Conservation (phyloP, 495 filamentous ascomycete genomes). For the Hyaloscypha finlandica region DNA sequence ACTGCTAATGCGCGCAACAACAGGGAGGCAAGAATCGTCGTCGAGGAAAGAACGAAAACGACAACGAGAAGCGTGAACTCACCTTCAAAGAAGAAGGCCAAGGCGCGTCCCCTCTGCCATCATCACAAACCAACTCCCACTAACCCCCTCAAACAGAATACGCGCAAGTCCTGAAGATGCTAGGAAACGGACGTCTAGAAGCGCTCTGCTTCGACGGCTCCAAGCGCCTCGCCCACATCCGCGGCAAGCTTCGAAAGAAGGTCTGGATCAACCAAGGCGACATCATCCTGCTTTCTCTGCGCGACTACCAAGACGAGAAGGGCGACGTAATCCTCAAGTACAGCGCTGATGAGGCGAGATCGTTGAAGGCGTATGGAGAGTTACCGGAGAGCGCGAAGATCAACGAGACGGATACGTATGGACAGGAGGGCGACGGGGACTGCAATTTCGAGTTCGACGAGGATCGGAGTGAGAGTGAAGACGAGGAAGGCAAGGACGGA, state of each 20-base stretch:
- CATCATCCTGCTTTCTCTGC: conserved; percentile 94
- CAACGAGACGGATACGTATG: conserved; percentile 97
- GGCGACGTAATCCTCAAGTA: conserved; percentile 99
- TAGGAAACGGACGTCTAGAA: conserved; percentile 96
- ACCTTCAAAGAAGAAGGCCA: conserved; percentile 99
- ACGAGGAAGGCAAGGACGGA: conserved; percentile 58
- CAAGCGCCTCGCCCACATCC: conserved; percentile 81
- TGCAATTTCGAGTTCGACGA: conserved; percentile 86
- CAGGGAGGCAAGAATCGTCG: conserved; percentile 98
- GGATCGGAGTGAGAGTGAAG: conserved; percentile 76
- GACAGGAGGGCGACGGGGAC: conserved; percentile 69
- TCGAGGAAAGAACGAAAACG: conserved; percentile 99
- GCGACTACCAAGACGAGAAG: conserved; percentile 99
- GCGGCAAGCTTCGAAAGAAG: conserved; percentile 98
- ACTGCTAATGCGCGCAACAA: conserved; percentile 20
- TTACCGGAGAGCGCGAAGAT: conserved; percentile 98
- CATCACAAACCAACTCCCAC: conserved; percentile 12
- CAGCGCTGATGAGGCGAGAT: conserved; percentile 93
- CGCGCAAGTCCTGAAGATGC: conserved; percentile 97
- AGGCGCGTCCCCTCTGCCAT: conserved; percentile 44
- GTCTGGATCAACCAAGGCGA: conserved; percentile 99
- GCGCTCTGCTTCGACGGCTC: conserved; percentile 96
- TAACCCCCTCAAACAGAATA: conserved; percentile 65
- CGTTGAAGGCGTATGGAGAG: conserved; percentile 94
- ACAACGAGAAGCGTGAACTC: conserved; percentile 98